Conservation (phyloP, 139 green algal genomes). For the Desmodesmus armatus region DNA sequence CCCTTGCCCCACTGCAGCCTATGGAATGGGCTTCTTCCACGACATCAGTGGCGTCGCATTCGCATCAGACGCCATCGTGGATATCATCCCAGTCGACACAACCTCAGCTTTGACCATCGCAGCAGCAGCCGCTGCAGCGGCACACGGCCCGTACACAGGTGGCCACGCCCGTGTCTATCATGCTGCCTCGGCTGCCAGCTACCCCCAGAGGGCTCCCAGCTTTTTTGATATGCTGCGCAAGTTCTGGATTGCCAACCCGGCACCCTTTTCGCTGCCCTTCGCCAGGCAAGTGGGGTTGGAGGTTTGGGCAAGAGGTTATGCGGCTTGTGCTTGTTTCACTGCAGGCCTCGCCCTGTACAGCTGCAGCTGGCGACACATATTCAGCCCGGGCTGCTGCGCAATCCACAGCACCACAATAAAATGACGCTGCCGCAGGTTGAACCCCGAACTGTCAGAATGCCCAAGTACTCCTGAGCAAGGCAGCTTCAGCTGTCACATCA, state of each 20-base stretch:
- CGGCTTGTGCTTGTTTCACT: no score
- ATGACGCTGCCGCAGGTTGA: no score
- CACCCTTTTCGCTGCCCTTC: conserved; percentile 18
- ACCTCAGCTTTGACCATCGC: conserved; percentile 9
- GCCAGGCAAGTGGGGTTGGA: no score
- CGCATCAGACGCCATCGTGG: conserved; percentile 17
- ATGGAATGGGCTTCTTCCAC: conserved; percentile 44
- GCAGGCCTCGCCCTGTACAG: no score
- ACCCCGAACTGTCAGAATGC: no score
- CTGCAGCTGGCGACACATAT: no score
- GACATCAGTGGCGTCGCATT: conserved; percentile 27
- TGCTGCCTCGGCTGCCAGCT: not conserved
- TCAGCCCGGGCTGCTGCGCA: no score
- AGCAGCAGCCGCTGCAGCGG: conserved; percentile 33
- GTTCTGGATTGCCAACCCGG: conserved; percentile 29
- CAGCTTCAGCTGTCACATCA: no score
- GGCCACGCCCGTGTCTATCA: conserved; percentile 1
- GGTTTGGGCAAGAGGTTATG: no score
- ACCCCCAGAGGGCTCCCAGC: not conserved
- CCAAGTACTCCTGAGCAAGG: no score
- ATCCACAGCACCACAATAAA: no score
- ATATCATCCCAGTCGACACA: conserved; percentile 35
- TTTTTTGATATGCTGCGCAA: not conserved
- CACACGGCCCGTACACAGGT: not conserved
- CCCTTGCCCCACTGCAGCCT: no score